A percentile compares a stretch with the other conserved stretches of the same genome.
Conservation (phyloP, 306 rosid species). For the Cicer bijugum region DNA sequence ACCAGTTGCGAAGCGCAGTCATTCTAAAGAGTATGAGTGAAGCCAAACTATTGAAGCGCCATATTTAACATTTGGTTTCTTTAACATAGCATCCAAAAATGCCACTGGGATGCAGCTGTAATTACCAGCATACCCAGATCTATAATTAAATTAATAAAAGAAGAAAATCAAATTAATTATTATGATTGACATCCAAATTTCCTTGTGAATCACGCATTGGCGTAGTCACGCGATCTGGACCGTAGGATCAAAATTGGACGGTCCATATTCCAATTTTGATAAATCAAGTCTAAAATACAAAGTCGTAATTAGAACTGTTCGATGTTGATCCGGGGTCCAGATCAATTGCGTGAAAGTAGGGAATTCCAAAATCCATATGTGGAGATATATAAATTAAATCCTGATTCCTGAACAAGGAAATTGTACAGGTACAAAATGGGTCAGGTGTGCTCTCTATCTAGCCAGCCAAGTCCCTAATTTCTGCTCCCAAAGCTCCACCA, state of each 20-base stretch:
- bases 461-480: slow-evolving; percentile 43
- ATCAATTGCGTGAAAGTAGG: neutral
- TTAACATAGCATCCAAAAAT: slow-evolving; percentile 23
- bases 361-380: neutral
- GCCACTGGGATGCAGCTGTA: slow-evolving; percentile 24
- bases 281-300: neutral
- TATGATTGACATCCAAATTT: neutral
- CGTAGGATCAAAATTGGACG: slow-evolving; percentile 10
- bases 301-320: neutral
- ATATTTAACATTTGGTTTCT: slow-evolving; percentile 11
- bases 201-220: neutral
- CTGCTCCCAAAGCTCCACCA: slow-evolving; percentile 85
- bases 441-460: neutral
- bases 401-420: slow-evolving; percentile 33
- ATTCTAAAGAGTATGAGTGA: neutral
- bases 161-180: slow-evolving; percentile 34
- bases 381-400: slow-evolving; percentile 23
- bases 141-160: slow-evolving; percentile 13
- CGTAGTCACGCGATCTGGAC: neutral
- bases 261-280: slow-evolving; percentile 2
- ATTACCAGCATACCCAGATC: slow-evolving; percentile 18
- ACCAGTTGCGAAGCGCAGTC: neutral
- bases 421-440: slow-evolving; percentile 36
- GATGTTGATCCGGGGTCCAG: slow-evolving; percentile 4
- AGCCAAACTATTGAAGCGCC: neutral